These are phyloP conservation scores for Clathrospora elynae DNA, from an alignment of 2,329 filamentous ascomycete genomes.

Conservation along the genomic window DNA sequence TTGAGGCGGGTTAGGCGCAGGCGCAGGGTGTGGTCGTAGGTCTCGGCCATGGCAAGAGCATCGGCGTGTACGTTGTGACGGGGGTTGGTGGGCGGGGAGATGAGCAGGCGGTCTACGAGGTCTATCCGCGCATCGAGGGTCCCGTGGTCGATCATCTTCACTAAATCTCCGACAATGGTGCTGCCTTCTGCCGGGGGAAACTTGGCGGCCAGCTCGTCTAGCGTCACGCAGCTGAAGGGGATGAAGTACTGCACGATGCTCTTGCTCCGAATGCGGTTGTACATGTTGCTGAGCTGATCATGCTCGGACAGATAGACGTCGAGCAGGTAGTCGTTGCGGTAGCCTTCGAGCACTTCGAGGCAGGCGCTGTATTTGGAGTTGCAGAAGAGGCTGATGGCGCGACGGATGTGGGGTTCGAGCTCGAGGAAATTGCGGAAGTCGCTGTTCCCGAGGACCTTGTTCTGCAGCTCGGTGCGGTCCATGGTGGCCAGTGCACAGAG, in stretches of 20 bases:
- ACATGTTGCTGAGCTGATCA: slow-evolving; percentile 74
- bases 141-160: slow-evolving; percentile 74
- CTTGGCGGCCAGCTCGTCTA: slow-evolving; percentile 75
- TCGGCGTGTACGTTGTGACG: slow-evolving; percentile 72
- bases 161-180: slow-evolving; percentile 72
- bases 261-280: slow-evolving; percentile 79
- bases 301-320: slow-evolving; percentile 81
- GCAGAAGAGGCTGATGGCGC: slow-evolving; percentile 86
- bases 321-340: slow-evolving; percentile 84
- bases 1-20: slow-evolving; percentile 79
- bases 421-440: slow-evolving; percentile 87
- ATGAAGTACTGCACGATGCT: slow-evolving; percentile 92
- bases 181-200: slow-evolving; percentile 64
- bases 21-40: slow-evolving; percentile 75
- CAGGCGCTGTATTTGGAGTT: slow-evolving; percentile 88
- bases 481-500: slow-evolving; percentile 90
- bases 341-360: slow-evolving; percentile 78
- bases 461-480: slow-evolving; percentile 76
- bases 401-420: slow-evolving; percentile 90
- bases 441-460: slow-evolving; percentile 79
- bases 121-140: slow-evolving; percentile 81
- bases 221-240: slow-evolving; percentile 84
- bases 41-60: slow-evolving; percentile 69
- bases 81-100: slow-evolving; percentile 70
- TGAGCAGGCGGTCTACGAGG: slow-evolving; percentile 77